Base-by-base conservation (phyloP, 2,329 filamentous ascomycete genomes). In the Hortaea sp. region DNA sequence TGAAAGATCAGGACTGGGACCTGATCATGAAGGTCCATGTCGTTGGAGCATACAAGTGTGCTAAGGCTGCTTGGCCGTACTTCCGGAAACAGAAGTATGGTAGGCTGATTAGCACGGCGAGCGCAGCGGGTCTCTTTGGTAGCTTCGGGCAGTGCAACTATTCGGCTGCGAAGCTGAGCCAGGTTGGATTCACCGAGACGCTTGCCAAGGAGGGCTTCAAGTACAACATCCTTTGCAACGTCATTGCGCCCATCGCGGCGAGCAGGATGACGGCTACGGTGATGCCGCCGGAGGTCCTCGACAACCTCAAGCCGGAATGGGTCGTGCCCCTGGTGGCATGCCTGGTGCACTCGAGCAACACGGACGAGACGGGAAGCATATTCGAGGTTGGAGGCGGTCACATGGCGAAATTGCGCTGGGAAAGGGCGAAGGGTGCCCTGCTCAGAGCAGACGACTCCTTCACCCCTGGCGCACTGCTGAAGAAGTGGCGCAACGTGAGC, bases 71-170 rank as follows among this genome's bases (percentile, higher is more conserved):
- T 44, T 98, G 92, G 90, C 88, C 90, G 49, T 77, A 97, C 70
- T 97, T 98, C 78, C 80, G 90, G 63, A 97, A 97, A 74, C 92
- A 98, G 72, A 97, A 95, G 79, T 98, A 87, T 66, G 92, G 92
- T 53, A 81, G 92, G 60, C 76, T 98, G 57, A 95, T 98, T 72
- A 97, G 94, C 76, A 97, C 92, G 27, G 81, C 90, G 34, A 97
- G 90, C n/a, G 88, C 88, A 47, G 89, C 92, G 51, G 92, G 92
- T 60, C 76, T 98, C 45, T 97, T 94, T 66, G 92, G 92, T 62
- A 92, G 81, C 71, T 97, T 95, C 63, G 92, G 90, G 55, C 90
- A 97, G 73, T 80, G 82, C 66, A 97, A 95, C 72, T 98, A 98
- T 72, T 94, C 90, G 74, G 89, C 92, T 50, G 92, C 92, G 63